These are phyloP conservation scores for Artomyces pyxidatus DNA, from an alignment of 768 basidiomycete species.

Conservation along the genomic window DNA sequence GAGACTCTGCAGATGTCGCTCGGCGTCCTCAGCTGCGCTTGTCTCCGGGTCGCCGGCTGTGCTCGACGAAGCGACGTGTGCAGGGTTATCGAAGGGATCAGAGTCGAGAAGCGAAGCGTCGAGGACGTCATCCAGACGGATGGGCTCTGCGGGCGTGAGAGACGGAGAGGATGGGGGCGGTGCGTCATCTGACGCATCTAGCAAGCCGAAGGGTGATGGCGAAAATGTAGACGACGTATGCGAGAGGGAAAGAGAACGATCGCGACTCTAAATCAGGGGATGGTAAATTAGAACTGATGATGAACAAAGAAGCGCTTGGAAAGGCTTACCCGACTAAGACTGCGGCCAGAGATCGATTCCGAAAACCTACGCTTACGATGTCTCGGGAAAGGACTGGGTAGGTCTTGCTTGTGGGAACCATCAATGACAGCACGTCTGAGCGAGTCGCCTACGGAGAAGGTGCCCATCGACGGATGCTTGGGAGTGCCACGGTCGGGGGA, in stretches of 20 bases:
- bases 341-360: constrained; percentile 9
- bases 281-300: neutral
- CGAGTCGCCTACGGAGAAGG: constrained; percentile 9
- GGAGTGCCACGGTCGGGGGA: constrained; percentile 13
- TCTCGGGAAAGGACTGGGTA: constrained; percentile 16
- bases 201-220: constrained; percentile 19
- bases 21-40: constrained; percentile 20
- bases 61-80: constrained; percentile 7
- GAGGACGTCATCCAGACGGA: constrained; percentile 69
- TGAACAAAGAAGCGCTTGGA: neutral
- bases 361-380: constrained; percentile 10
- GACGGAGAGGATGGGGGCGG: constrained; percentile 18
- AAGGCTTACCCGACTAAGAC: constrained; percentile 10
- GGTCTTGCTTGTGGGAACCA: constrained; percentile 5
- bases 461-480: constrained; percentile 13
- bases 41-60: constrained; percentile 12
- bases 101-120: constrained; percentile 65
- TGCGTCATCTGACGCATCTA: constrained; percentile 27
- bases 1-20: constrained; percentile 39
- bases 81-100: constrained; percentile 28
- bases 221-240: constrained; percentile 26
- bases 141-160: constrained; percentile 40
- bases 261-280: constrained; percentile 24
- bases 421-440: constrained; percentile 16
- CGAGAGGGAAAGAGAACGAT: constrained; percentile 22